Conservation (phyloP, 805 yeast species). For the Saturnispora saitoi region DNA sequence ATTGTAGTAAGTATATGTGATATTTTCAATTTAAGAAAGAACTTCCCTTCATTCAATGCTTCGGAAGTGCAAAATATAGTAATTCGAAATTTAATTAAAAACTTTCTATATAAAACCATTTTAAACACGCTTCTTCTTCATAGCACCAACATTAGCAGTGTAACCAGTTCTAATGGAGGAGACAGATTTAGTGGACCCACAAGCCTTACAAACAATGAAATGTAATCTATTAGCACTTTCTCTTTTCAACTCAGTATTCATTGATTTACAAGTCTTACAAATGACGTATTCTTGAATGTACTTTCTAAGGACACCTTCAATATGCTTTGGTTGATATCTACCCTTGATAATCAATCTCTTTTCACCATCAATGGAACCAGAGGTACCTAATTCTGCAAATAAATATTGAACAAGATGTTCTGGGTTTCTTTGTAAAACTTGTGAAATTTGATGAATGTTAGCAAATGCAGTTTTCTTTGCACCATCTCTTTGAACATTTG, state of each 20-base stretch:
- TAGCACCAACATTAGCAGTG: slow-evolving; percentile 86
- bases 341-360: slow-evolving; percentile 96
- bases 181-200: slow-evolving; percentile 96
- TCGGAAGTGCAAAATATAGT: no score
- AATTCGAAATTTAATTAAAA: no score
- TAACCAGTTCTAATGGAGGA: slow-evolving; percentile 98
- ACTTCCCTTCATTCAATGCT: no score
- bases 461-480: slow-evolving; percentile 92
- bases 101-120: no score
- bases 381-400: slow-evolving; percentile 98
- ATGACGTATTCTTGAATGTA: slow-evolving; percentile 96
- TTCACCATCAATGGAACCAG: slow-evolving; percentile 98
- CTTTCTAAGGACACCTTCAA: slow-evolving; percentile 93
- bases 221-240: slow-evolving; percentile 94
- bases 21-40: no score
- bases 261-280: slow-evolving; percentile 97
- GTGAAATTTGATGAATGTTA: slow-evolving; percentile 89
- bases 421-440: slow-evolving; percentile 90
- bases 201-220: slow-evolving; percentile 94
- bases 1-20: no score
- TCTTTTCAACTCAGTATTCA: slow-evolving; percentile 91
- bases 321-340: slow-evolving; percentile 94
- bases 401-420: slow-evolving; percentile 95
- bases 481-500: slow-evolving; percentile 95
- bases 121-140: slow-evolving; percentile 50